Percentiles rank a stretch among this genome's conserved stretches.
These are phyloP conservation scores for Staphylotrichum longicolle DNA, from an alignment of 495 filamentous ascomycete species.

Conservation along the genomic window DNA sequence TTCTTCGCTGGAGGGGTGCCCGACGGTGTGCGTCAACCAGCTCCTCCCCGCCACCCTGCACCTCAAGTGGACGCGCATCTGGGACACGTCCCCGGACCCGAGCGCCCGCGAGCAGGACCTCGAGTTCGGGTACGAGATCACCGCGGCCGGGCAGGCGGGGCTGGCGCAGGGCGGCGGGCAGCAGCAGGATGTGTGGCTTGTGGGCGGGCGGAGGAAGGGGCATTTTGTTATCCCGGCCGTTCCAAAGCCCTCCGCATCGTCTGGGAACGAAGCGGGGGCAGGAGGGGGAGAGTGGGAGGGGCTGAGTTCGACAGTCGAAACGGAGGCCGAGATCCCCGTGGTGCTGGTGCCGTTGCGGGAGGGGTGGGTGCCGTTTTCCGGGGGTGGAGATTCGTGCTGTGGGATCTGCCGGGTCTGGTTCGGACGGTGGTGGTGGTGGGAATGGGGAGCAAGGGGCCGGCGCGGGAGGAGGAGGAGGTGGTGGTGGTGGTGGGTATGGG, in stretches of 20 bases:
- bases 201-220: slow-evolving; percentile 75
- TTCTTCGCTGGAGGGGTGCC: slow-evolving; percentile 17
- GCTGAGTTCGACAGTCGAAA: slow-evolving; percentile 38
- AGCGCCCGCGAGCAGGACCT: slow-evolving; percentile 50
- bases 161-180: too few species aligned
- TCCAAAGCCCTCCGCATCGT: too few species aligned
- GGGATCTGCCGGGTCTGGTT: too few species aligned
- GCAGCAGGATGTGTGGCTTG: slow-evolving; percentile 66
- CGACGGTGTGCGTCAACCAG: slow-evolving; percentile 61
- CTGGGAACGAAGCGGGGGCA: too few species aligned
- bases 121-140: slow-evolving; percentile 82
- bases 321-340: slow-evolving; percentile 55
- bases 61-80: slow-evolving; percentile 74
- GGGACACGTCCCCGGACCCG: slow-evolving; percentile 52
- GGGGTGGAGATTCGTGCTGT: slow-evolving; percentile 62
- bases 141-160: slow-evolving; percentile 51
- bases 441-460: slow-evolving; percentile 14
- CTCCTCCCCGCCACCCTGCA: slow-evolving; percentile 66
- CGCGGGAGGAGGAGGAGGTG: background rate
- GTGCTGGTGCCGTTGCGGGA: slow-evolving; percentile 75
- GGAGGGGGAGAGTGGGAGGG: slow-evolving; percentile 28
- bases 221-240: slow-evolving; percentile 63
- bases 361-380: slow-evolving; percentile 74
- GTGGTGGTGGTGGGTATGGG: slow-evolving; percentile 13
- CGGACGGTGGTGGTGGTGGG: background rate